Evolutionary conservation across 1,284 basidiomycete genomes (phyloP), one percentile per base, ranked within the genome.

Genomic region (Ganoderma leucocontextum): DNA sequence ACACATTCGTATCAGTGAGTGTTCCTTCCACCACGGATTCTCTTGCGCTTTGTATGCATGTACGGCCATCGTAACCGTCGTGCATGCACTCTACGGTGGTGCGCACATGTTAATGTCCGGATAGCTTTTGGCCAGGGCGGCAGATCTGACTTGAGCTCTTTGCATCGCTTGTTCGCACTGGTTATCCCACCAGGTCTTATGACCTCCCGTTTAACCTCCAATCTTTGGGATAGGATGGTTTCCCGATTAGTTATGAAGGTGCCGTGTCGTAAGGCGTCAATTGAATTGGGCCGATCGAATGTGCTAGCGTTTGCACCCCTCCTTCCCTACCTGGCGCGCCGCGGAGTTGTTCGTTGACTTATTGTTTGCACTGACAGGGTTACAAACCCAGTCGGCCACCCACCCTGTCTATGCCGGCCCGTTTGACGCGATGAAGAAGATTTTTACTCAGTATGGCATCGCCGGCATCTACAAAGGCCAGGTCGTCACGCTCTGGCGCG

Each of bases 391-490:
- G 79, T 91, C 93, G 2, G 87, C 89, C 62, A 87, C 83, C 15
- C 91, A 90, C 42, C 91, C 88, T 17, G 78, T 87, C 41, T 97
- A 96, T 80, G 82, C 82, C n/a, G 96, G 96, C 0, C 96, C 96
- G 15, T 87, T 89, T 73, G 94, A 97, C 79, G 95, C 95, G 47
- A 90, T 95, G 65, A 88, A 84, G 78, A 95, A 96, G 80, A 95
- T 97, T 66, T 91, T 87, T 75, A 81, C 84, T 7, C 83, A 85
- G 29, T 84, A 93, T 73, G 96, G 96, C n/a, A 83, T 97, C 66
- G 80, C 86, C 8, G 96, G 95, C 1, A 87, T 99, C 65, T 98
- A 92, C 85, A 97, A 97, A 78, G 97, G 96, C 33, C 95, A 98
- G 79, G 87, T 88, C n/a, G 89, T 96, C 9, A 99, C 97, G 0